These are phyloP conservation scores for Calonectria ilicicola DNA, from an alignment of 2,329 filamentous ascomycete genomes.

Conservation along the genomic window DNA sequence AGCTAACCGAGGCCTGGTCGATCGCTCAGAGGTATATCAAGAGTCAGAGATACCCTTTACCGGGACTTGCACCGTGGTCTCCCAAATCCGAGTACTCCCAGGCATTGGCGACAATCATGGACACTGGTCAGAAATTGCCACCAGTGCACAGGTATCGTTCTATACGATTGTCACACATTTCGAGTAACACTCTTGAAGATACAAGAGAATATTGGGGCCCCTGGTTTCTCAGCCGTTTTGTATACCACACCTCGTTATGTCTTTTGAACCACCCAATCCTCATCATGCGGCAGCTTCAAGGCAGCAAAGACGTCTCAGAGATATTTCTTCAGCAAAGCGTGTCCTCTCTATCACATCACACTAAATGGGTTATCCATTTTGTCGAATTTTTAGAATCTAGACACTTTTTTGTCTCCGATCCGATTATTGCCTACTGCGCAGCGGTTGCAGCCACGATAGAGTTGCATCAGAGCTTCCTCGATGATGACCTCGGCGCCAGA, in stretches of 20 bases:
- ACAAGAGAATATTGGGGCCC: conserved; percentile 7
- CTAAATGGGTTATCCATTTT: conserved; percentile 4
- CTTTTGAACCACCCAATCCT: conserved; percentile 8
- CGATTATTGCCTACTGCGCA: background rate
- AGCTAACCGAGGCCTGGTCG: background rate
- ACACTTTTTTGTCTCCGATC: conserved; percentile 4
- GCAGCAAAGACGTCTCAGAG: conserved; percentile 2
- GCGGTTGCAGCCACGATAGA: conserved; percentile 3
- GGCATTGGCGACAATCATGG: background rate
- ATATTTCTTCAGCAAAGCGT: background rate
- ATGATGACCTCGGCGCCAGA: background rate
- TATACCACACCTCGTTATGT: conserved; percentile 8
- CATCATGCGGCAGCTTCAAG: conserved; percentile 3
- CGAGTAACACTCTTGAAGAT: background rate
- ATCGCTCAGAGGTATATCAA: conserved; percentile 5
- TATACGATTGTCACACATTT: background rate
- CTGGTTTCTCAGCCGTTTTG: conserved; percentile 11
- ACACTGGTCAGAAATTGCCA: background rate
- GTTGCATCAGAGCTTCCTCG: conserved; percentile 2
- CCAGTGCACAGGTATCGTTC: conserved; percentile 5
- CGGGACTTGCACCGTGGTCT: conserved; percentile 1
- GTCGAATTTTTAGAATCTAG: background rate
- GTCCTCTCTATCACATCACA: background rate
- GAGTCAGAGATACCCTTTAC: background rate
- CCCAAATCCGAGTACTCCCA: background rate